Conservation (phyloP, 2,329 filamentous ascomycete genomes). For the Keithomyces neogunnii region DNA sequence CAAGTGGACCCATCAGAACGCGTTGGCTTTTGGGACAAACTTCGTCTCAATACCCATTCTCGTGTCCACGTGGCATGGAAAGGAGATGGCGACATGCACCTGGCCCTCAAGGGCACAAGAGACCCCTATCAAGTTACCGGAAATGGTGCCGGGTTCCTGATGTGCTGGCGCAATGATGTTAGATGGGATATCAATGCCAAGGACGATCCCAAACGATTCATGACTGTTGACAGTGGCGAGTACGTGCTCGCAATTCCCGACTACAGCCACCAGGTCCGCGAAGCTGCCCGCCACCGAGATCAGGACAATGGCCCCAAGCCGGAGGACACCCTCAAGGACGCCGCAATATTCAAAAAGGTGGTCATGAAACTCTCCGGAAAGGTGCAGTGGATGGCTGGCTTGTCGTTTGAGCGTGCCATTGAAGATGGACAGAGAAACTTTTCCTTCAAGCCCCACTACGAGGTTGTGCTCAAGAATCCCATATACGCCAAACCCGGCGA, state of each 20-base stretch:
- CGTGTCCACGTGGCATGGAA: conserved; percentile 85
- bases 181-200: conserved; percentile 76
- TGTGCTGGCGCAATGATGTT: conserved; percentile 97
- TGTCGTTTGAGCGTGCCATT: conserved; percentile 85
- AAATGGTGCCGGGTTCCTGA: conserved; percentile 87
- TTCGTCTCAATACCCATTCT: conserved; percentile 88
- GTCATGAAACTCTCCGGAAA: conserved; percentile 98
- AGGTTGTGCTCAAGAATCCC: conserved; percentile 78
- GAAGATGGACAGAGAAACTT: conserved; percentile 68
- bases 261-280: conserved; percentile 78
- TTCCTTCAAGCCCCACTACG: conserved; percentile 85
- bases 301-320: conserved; percentile 52
- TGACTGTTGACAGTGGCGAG: conserved; percentile 91
- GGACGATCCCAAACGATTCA: conserved; percentile 84
- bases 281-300: conserved; percentile 41
- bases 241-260: conserved; percentile 93
- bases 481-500: conserved; percentile 57
- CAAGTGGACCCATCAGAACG: conserved; percentile 88
- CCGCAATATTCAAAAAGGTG: conserved; percentile 93
- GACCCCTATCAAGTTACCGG: conserved; percentile 93
- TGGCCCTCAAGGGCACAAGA: conserved; percentile 82
- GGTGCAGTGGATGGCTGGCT: conserved; percentile 82
- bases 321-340: conserved; percentile 58
- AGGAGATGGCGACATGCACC: conserved; percentile 88
- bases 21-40: conserved; percentile 98